A percentile compares a stretch with the other conserved stretches of the same genome.
These are phyloP conservation scores for Ceratopteris richardii DNA, from an alignment of 75 land plant genomes.

Conservation along the genomic window DNA sequence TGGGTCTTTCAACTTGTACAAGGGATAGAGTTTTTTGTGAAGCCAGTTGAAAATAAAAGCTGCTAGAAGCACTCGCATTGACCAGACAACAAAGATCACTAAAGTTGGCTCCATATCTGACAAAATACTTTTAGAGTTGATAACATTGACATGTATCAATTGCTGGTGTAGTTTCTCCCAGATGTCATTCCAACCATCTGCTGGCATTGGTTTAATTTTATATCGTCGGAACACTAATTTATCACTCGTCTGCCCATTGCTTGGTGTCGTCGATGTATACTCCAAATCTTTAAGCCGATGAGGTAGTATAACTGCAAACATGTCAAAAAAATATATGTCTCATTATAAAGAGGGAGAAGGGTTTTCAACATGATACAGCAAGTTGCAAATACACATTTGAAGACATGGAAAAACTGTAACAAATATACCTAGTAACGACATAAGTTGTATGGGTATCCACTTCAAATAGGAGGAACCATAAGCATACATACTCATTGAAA, in stretches of 20 bases:
- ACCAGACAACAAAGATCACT: slow-evolving; percentile 72
- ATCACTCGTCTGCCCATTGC: slow-evolving; percentile 12
- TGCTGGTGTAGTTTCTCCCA: slow-evolving; percentile 87
- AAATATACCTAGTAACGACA: no score
- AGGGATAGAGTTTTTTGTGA: slow-evolving; percentile 47
- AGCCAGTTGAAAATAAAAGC: slow-evolving; percentile 45
- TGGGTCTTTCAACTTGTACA: slow-evolving; percentile 61
- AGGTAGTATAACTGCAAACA: slow-evolving; percentile 71
- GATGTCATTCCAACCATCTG: slow-evolving; percentile 87
- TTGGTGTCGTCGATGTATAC: neutral
- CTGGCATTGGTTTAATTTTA: slow-evolving; percentile 77
- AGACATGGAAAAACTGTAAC: no score
- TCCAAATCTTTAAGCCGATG: slow-evolving; percentile 54
- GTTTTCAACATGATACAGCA: neutral
- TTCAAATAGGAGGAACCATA: no score
- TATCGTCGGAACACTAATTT: slow-evolving; percentile 76
- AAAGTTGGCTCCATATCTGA: slow-evolving; percentile 59
- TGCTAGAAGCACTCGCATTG: slow-evolving; percentile 71
- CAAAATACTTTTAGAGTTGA: slow-evolving; percentile 46
- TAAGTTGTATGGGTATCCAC: no score
- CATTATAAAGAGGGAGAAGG: neutral
- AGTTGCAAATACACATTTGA: no score
- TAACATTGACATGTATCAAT: slow-evolving; percentile 62
- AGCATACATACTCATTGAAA: no score
- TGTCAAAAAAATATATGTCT: slow-evolving; percentile 1